Conservation (phyloP, 2,329 filamentous ascomycete genomes). For the Emmonsiellopsis sp. region DNA sequence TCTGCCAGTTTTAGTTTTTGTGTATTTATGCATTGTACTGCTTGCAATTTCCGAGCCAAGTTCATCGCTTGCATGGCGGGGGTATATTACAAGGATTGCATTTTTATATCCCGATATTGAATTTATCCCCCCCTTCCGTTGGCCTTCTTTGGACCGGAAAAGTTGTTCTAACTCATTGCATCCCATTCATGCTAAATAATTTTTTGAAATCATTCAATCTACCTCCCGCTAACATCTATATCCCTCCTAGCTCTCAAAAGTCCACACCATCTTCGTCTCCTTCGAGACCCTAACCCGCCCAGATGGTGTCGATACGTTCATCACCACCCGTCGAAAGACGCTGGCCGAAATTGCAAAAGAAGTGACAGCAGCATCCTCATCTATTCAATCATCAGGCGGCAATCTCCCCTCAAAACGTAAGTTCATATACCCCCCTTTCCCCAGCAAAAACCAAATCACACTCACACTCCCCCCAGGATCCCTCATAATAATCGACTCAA, state of each 20-base stretch:
- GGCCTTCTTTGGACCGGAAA: too few species aligned
- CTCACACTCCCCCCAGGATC: slow-evolving; percentile 44
- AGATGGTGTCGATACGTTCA: slow-evolving; percentile 56
- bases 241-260: slow-evolving; percentile 41
- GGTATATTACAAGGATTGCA: background rate
- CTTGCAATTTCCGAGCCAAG: too few species aligned
- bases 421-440: background rate
- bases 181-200: background rate
- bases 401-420: slow-evolving; percentile 3
- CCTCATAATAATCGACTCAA: slow-evolving; percentile 70
- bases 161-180: background rate
- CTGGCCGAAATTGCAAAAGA: slow-evolving; percentile 51
- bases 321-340: slow-evolving; percentile 54
- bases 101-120: background rate
- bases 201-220: background rate
- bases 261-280: slow-evolving; percentile 66
- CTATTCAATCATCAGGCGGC: slow-evolving; percentile 2
- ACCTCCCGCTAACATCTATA: background rate
- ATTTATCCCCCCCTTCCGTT: background rate
- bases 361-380: slow-evolving; percentile 37
- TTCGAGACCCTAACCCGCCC: slow-evolving; percentile 64
- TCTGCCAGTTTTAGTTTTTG: background rate
- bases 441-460: slow-evolving; percentile 5
- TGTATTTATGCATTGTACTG: background rate
- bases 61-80: too few species aligned